Evolutionary conservation across 371 early-diverging fungal species (phyloP), one percentile per base, ranked within the genome.

Genomic region (Mucor velutinosus): DNA sequence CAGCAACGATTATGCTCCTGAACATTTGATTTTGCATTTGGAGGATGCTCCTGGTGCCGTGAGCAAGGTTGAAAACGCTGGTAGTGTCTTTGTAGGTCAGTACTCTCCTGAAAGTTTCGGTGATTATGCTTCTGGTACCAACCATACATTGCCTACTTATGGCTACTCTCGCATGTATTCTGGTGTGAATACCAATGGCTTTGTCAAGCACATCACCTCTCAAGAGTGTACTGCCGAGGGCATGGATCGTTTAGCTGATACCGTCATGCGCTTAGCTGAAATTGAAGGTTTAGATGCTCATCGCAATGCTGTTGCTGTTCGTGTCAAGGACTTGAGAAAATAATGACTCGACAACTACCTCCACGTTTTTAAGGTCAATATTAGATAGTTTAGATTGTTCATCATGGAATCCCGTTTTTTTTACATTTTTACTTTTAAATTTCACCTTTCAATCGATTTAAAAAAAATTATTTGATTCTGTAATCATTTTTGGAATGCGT

Each of bases 41-140:
- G 93, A 90, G 41, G 74, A 92, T 19, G 93, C 97, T 4, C 85
- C 89, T 62, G 62, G 65, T 21, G 77, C 84, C n/a, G 71, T 97
- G 1, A 76, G 80, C 15, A 60, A 77, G 43, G 89, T 99, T 19
- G 74, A 83, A 58, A 94, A 96, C 74, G 99, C 99, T 29, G 99
- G 99, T 30, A 92, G 93, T 66, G 96, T 99, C 53, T 99, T 99
- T 88, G 93, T 98, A 27, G 99, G 99, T 0, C 89, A 87, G 55
- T 99, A 91, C 75, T 95, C 97, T 17, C 96, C 98, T 19, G 99
- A 98, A 82, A 92, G 95, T 72, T 97, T 97, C 72, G 99, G 99
- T 62, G 98, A 99, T 76, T 98, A 99, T 80, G 99, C 99, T 2
- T 96, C 96, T 0, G 99, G 99, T 61, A 99, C 99, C n/a, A 99